Percentiles rank a stretch among this genome's conserved stretches.
These are phyloP conservation scores for Diaporthe batatas DNA, from an alignment of 2,329 filamentous ascomycete species.

Conservation along the genomic window DNA sequence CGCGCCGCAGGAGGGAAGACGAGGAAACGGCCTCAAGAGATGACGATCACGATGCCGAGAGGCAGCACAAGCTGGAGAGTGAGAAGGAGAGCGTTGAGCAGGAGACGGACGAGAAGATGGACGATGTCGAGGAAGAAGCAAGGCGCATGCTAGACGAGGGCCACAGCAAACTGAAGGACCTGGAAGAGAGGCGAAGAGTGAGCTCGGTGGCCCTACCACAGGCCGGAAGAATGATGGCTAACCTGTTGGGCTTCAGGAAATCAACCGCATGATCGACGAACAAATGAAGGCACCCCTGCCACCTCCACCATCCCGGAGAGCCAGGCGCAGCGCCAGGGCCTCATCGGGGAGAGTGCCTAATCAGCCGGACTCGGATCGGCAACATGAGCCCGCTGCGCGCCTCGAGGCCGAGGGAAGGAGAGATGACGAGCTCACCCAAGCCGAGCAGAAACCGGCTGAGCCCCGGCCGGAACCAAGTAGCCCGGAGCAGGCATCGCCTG, in stretches of 20 bases:
- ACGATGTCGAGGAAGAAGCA: constrained; percentile 51
- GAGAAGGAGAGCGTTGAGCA: constrained; percentile 51
- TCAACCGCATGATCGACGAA: constrained; percentile 59
- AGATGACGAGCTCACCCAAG: neutral
- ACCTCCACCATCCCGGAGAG: constrained; percentile 46
- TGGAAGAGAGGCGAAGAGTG: constrained; percentile 53
- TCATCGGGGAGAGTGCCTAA: neutral
- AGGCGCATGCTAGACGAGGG: constrained; percentile 49
- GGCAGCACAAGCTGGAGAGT: constrained; percentile 48
- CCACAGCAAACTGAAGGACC: constrained; percentile 49
- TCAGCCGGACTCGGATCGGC: neutral
- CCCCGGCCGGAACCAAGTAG: neutral
- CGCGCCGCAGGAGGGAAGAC: constrained; percentile 54
- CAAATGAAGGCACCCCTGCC: constrained; percentile 53
- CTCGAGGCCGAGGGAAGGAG: constrained; percentile 11
- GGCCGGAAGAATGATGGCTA: constrained; percentile 39
- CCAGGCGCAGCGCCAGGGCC: constrained; percentile 40
- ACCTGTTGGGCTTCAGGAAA: constrained; percentile 50
- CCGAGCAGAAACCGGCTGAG: neutral
- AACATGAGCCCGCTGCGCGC: neutral
- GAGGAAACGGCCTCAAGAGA: constrained; percentile 49
- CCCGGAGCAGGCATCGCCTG: neutral
- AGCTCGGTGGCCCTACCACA: constrained; percentile 32
- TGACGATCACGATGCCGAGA: constrained; percentile 50
- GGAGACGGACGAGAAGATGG: constrained; percentile 53